Percentiles rank a stretch among this genome's conserved stretches.
Conservation (phyloP, 140 eudicot species). For the Senecio squalidus region DNA sequence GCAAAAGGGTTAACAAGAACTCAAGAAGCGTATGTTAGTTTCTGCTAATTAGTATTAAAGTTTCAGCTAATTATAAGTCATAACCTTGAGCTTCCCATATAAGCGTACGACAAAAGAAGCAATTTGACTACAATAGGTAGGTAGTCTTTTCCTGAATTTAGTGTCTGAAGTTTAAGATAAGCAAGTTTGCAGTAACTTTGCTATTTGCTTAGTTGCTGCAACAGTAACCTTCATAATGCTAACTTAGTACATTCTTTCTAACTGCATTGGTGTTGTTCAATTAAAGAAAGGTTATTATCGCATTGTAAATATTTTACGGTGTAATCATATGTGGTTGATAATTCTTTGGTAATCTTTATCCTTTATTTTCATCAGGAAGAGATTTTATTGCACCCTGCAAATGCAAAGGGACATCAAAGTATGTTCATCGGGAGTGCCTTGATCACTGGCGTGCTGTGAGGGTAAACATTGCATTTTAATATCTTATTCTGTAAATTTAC, state of each 20-base stretch:
- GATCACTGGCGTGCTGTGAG: slow-evolving; percentile 98
- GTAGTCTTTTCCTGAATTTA: too few relatives aligned
- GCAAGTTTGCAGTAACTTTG: neutral
- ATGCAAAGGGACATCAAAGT: slow-evolving; percentile 96
- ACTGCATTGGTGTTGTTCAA: neutral
- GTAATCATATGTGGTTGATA: neutral
- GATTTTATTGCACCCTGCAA: slow-evolving; percentile 98
- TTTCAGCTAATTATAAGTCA: too few relatives aligned
- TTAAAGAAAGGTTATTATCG: neutral
- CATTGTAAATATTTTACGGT: neutral
- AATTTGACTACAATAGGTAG: too few relatives aligned
- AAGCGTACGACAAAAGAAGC: too few relatives aligned
- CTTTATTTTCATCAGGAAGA: slow-evolving; percentile 55
- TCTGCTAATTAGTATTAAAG: too few relatives aligned
- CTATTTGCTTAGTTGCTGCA: neutral
- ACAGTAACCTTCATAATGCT: neutral
- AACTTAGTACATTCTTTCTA: neutral
- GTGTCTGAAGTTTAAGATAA: too few relatives aligned
- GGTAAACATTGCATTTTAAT: slow-evolving; percentile 34
- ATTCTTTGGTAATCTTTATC: neutral
- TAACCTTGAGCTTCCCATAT: too few relatives aligned
- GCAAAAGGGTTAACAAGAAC: too few relatives aligned
- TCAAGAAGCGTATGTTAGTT: too few relatives aligned
- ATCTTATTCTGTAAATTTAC: slow-evolving; percentile 15
- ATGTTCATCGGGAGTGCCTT: slow-evolving; percentile 91